These are phyloP conservation scores for Auricularia sp. DNA, from an alignment of 768 basidiomycete species.

Conservation along the genomic window DNA sequence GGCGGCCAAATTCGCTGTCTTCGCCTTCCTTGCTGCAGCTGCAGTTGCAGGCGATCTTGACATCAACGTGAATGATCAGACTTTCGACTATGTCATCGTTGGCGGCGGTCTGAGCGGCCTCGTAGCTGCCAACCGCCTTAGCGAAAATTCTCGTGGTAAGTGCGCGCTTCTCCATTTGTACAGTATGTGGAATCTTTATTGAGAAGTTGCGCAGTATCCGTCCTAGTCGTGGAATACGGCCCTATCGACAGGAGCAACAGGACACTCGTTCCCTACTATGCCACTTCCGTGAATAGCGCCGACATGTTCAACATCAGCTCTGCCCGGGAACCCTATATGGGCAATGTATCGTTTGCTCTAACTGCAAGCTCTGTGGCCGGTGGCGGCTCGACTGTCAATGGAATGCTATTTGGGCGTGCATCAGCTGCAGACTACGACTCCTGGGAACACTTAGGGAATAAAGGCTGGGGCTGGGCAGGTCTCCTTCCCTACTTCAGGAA, in stretches of 20 bases:
- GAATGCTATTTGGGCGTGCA: slow-evolving; percentile 8
- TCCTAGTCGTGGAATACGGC: not conserved
- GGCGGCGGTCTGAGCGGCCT: not conserved
- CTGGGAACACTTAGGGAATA: slow-evolving; percentile 17
- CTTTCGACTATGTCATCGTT: not conserved
- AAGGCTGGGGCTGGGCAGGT: slow-evolving; percentile 21
- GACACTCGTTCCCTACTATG: too few relatives aligned
- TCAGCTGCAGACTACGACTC: slow-evolving; percentile 10
- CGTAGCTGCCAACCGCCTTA: not conserved
- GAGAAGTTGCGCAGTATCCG: not conserved
- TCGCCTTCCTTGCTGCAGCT: not conserved
- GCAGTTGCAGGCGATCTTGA: too few relatives aligned
- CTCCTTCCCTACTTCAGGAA: slow-evolving; percentile 19
- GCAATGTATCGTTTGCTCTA: not conserved
- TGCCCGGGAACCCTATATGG: not conserved
- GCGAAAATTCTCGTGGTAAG: not conserved
- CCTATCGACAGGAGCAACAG: not conserved
- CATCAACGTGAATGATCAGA: too few relatives aligned
- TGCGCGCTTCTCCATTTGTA: too few relatives aligned
- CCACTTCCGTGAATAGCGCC: too few relatives aligned
- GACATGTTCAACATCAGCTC: too few relatives aligned
- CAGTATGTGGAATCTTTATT: too few relatives aligned
- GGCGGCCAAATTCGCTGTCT: not conserved
- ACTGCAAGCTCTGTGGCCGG: not conserved
- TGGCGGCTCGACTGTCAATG: not conserved